Base-by-base conservation (phyloP, 495 filamentous ascomycete species). In the Podospora australis region DNA sequence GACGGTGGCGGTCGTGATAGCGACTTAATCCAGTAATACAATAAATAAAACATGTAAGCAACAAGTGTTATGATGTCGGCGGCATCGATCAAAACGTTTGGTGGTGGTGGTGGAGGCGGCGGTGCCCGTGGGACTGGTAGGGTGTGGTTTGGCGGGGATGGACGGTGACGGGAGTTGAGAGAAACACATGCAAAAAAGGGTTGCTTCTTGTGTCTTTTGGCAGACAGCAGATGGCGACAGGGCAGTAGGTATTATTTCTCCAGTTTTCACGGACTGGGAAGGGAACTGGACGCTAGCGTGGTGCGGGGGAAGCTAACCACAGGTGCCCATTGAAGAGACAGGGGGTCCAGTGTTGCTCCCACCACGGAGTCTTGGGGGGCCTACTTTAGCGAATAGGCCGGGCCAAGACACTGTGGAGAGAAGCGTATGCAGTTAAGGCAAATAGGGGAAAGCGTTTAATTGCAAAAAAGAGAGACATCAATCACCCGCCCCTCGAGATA, bases 101-200 rank as follows among this genome's bases (percentile, higher is more conserved):
- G 25, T 34, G 24, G 13, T 3, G 32, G 14, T 20, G 42, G n/a
- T 44, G 24, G 17, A 14, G 1, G 6, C 14, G 38, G 38, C n/a
- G 2, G 22, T 44, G 24, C 16, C 13, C 16, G 42, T 16, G 19
- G 25, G 17, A 13, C 23, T 3, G 6, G 8, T 10, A 34, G 6
- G 6, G 16, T 38, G 20, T 11, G 36, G 29, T n/a, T 44, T 26
- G 16, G 4, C 11, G 23, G 36, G 11, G 26, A 16, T 44, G 6
- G 11, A 17, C 16, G n/a, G 25, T 23, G 40, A 29, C 11, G 48
- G 14, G 39, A 38, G 32, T 11, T 22, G 32, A 21, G 11, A 34
- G 47, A 50, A 23, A 39, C 47, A 50, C 47, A 50, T 50, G 47
- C 47, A 50, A 50, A 49, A 49, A 40, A 46, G 16, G 24, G 26